Percentiles rank a stretch among this genome's conserved stretches.
These are phyloP conservation scores for Andrographis paniculata DNA, from an alignment of 305 asterid species.

Conservation along the genomic window DNA sequence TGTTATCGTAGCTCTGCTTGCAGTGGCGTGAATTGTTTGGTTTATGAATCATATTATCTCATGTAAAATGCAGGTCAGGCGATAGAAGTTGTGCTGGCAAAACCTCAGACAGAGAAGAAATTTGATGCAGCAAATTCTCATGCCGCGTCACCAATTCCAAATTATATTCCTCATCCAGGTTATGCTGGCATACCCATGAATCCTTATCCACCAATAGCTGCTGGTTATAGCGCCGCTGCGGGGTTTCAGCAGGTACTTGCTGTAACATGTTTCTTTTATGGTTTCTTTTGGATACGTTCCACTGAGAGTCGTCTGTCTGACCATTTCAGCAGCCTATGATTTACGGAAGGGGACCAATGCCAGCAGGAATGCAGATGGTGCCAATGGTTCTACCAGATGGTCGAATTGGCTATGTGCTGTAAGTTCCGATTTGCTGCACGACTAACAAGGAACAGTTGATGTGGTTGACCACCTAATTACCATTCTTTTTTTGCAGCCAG, in stretches of 20 bases:
- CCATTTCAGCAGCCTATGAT: conserved; percentile 68
- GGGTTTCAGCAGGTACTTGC: conserved; percentile 90
- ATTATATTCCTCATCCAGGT: conserved; percentile 77
- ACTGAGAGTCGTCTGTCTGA: too few relatives aligned
- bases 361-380: conserved; percentile 99
- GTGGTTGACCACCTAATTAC: conserved; percentile 7
- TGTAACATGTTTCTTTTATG: too few relatives aligned
- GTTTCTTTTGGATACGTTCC: too few relatives aligned
- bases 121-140: conserved; percentile 54
- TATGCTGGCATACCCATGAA: conserved; percentile 67
- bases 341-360: conserved; percentile 94
- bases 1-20: neutral
- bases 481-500: conserved; percentile 29
- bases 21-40: conserved; percentile 1
- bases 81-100: conserved; percentile 88
- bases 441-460: neutral
- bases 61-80: conserved; percentile 52
- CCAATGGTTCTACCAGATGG: conserved; percentile 99
- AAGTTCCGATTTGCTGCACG: conserved; percentile 23
- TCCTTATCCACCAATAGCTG: conserved; percentile 58
- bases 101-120: conserved; percentile 89
- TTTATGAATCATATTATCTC: conserved; percentile 10
- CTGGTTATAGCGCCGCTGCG: conserved; percentile 67
- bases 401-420: conserved; percentile 94
- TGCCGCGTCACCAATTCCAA: conserved; percentile 41